These are phyloP conservation scores for Globisporangium radiosum DNA, from an alignment of 352 stramenopile genomes.

Conservation along the genomic window DNA sequence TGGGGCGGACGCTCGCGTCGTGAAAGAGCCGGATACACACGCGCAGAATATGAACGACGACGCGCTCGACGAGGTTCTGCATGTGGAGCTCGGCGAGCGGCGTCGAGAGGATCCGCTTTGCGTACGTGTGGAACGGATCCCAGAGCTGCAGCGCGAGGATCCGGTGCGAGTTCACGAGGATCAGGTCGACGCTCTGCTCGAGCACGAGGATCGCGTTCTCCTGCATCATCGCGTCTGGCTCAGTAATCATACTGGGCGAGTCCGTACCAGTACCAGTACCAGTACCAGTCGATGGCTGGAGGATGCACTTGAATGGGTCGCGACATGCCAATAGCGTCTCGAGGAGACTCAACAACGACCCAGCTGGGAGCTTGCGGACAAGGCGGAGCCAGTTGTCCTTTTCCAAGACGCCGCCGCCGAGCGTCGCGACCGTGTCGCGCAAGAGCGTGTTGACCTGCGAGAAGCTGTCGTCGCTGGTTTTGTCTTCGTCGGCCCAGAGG, in stretches of 20 bases:
- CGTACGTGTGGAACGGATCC: slow-evolving; percentile 78
- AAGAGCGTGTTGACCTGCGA: slow-evolving; percentile 77
- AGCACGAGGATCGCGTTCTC: slow-evolving; percentile 86
- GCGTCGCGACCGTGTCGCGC: slow-evolving; percentile 59
- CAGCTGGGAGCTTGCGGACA: slow-evolving; percentile 66
- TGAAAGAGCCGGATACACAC: slow-evolving; percentile 85
- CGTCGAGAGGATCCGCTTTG: slow-evolving; percentile 65
- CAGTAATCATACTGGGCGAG: background rate
- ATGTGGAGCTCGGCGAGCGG: slow-evolving; percentile 69
- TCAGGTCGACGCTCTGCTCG: slow-evolving; percentile 78
- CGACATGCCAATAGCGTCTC: slow-evolving; percentile 71
- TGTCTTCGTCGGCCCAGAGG: slow-evolving; percentile 79
- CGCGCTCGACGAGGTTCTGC: slow-evolving; percentile 70
- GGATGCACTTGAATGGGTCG: slow-evolving; percentile 74
- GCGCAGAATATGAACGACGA: slow-evolving; percentile 81
- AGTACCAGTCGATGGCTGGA: slow-evolving; percentile 26
- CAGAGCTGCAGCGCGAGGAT: slow-evolving; percentile 69
- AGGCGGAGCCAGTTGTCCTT: slow-evolving; percentile 85
- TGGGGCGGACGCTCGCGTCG: slow-evolving; percentile 70
- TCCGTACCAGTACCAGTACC: background rate
- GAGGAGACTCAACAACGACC: slow-evolving; percentile 52
- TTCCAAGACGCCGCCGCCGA: slow-evolving; percentile 70
- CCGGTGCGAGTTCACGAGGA: slow-evolving; percentile 79
- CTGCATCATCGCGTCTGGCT: slow-evolving; percentile 63
- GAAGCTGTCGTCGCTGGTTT: slow-evolving; percentile 60